These are phyloP conservation scores for Rhodosporidiobolus sp. DNA, from an alignment of 768 basidiomycete species.

Conservation along the genomic window DNA sequence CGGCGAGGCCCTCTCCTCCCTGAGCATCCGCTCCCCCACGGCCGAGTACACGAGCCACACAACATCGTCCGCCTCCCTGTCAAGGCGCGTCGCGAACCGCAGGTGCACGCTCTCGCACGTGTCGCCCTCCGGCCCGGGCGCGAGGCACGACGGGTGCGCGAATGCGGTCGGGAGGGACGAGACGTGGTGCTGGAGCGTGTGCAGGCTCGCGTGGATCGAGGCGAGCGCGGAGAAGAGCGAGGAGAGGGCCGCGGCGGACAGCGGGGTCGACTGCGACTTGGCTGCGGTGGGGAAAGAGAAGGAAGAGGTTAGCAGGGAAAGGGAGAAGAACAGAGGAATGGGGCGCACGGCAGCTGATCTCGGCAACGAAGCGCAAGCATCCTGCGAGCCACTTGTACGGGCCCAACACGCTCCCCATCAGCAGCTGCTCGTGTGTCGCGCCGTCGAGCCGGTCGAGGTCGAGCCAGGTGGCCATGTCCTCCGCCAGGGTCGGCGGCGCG, in stretches of 20 bases:
- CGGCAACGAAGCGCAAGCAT: conserved; percentile 2
- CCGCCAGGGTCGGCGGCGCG: background rate
- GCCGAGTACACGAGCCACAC: background rate
- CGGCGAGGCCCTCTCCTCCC: background rate
- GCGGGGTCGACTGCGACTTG: background rate
- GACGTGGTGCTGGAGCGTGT: conserved; percentile 8
- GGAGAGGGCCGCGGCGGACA: background rate
- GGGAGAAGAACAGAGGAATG: background rate
- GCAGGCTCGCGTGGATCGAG: background rate
- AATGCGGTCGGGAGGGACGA: background rate
- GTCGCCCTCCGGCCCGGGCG: background rate
- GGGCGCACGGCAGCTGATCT: conserved; percentile 11
- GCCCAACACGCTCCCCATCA: conserved; percentile 1
- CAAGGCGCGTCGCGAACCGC: background rate
- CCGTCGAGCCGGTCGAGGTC: conserved; percentile 4
- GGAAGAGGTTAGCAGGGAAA: background rate
- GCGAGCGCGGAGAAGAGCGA: background rate
- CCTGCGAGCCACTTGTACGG: conserved; percentile 7
- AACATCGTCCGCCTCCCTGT: conserved; percentile 14
- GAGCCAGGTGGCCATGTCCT: background rate
- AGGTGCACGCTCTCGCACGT: conserved; percentile 2
- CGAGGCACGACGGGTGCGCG: conserved; percentile 3
- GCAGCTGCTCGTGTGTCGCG: background rate
- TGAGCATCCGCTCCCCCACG: conserved; percentile 8
- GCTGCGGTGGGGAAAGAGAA: background rate